Evolutionary conservation across 2,329 filamentous ascomycete species (phyloP).

Genomic region (Diaporthe sp.): DNA sequence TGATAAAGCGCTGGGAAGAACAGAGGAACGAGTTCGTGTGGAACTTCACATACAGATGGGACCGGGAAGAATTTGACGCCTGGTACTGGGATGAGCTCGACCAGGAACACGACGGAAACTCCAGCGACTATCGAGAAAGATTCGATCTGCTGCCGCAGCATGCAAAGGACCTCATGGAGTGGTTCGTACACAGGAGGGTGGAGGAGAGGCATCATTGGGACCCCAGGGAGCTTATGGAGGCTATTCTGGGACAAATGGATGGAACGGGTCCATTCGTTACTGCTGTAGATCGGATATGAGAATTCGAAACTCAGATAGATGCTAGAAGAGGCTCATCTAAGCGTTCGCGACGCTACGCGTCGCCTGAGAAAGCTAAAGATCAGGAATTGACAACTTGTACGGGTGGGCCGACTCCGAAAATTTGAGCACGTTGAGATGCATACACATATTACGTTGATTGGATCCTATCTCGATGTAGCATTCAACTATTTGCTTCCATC

Average conservation of each 20-base stretch:
- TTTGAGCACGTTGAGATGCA: too few relatives aligned
- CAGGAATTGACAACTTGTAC: too few relatives aligned
- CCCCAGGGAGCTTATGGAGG: neutral
- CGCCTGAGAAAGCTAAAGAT: too few relatives aligned
- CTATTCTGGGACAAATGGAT: slow-evolving; percentile 8
- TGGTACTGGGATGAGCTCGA: slow-evolving; percentile 13
- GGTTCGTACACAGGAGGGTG: neutral
- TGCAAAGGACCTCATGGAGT: slow-evolving; percentile 6
- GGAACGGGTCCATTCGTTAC: neutral
- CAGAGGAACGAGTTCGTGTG: neutral
- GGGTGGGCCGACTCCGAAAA: too few relatives aligned
- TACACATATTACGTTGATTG: too few relatives aligned
- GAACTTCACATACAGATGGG: slow-evolving; percentile 9
- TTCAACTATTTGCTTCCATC: too few relatives aligned
- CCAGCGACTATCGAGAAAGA: neutral
- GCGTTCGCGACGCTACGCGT: too few relatives aligned
- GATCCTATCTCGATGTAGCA: too few relatives aligned
- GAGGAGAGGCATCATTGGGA: slow-evolving; percentile 1
- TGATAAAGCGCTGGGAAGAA: neutral
- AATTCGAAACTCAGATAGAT: too few relatives aligned
- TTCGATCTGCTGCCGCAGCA: neutral
- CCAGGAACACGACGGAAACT: neutral
- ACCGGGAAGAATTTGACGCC: slow-evolving; percentile 2
- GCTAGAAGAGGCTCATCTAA: too few relatives aligned
- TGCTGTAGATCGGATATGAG: neutral